Evolutionary conservation across 2,329 filamentous ascomycete species (phyloP).

Genomic region (Escovopsis sp.): DNA sequence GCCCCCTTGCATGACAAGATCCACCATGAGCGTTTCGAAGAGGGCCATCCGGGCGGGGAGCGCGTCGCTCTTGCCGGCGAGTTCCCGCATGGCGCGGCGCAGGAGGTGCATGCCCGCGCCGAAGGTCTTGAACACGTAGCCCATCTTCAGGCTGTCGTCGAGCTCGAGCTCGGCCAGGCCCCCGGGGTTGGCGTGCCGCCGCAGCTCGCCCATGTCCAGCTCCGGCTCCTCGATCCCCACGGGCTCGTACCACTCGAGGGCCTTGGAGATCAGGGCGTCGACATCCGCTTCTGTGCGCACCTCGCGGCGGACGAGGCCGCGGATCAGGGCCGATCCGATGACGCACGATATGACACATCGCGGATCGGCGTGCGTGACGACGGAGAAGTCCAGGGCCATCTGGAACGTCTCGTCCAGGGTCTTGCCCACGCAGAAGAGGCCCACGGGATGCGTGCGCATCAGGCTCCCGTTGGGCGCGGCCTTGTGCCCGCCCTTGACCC

Average conservation of each 20-base stretch:
- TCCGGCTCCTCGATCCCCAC: constrained; percentile 15
- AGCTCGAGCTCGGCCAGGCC: constrained; percentile 26
- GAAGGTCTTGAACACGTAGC: constrained; percentile 39
- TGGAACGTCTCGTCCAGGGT: constrained; percentile 28
- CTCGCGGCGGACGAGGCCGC: constrained; percentile 31
- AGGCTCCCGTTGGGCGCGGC: constrained; percentile 36
- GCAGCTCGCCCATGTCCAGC: constrained; percentile 27
- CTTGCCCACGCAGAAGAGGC: constrained; percentile 29
- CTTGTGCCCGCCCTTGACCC: constrained; percentile 23
- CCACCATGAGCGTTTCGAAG: constrained; percentile 33
- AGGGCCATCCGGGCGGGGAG: constrained; percentile 11
- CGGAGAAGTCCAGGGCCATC: constrained; percentile 25
- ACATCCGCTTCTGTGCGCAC: constrained; percentile 24
- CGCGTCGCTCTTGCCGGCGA: constrained; percentile 6
- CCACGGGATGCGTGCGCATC: constrained; percentile 38
- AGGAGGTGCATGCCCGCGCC: constrained; percentile 31
- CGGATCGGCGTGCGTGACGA: constrained; percentile 35
- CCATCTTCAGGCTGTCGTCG: constrained; percentile 30
- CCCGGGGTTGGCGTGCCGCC: constrained; percentile 22
- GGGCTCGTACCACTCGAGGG: constrained; percentile 24
- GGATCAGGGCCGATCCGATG: constrained; percentile 30
- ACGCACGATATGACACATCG: constrained; percentile 35
- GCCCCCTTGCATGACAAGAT: constrained; percentile 35
- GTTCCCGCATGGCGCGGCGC: constrained; percentile 26
- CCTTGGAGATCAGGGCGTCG: constrained; percentile 25